Base-by-base conservation (phyloP, 129 eudicot species). In the Gnaphalium uliginosum region DNA sequence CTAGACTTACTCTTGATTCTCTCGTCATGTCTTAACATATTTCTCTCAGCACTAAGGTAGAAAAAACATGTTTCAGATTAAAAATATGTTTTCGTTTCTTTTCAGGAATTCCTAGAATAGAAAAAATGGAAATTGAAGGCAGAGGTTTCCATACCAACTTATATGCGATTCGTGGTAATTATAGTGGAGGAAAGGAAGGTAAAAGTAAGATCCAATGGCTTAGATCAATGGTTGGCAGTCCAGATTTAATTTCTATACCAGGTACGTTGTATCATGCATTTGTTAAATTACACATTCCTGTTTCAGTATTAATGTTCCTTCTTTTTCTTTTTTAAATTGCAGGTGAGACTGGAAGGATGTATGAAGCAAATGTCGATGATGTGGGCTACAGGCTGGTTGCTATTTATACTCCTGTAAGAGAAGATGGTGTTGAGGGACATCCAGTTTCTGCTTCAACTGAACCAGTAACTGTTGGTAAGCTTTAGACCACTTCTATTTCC, bases 311-410 rank as follows among this genome's bases (percentile, higher is more conserved):
- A 8, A 33, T 30, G 14, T 26, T n/a, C 0, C 0, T 21, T 46
- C 14, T 2, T 27, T 66, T 37, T 29, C 1, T 2, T 19, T 23
- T 21, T 77, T 19, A 48, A 66, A 50, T 76, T 86, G 74, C 80
- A 95, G 99, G 97, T 43, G 97, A 95, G 82, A 95, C 92, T 0
- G 99, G 99, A 75, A 95, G 96, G 77, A 95, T 95, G 99, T 95
- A 95, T 51, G 99, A 95, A 87, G 97, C 99, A 48, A 95, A 95
- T 82, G 99, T 95, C 63, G 97, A 95, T 85, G 99, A 95, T 51
- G 99, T 95, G 56, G 97, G 99, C 54, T 95, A 95, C 77, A 81
- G 99, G 81, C 83, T 95, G 81, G 99, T 95, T 33, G 99, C 90
- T n/a, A 73, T 95, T 35, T 95, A 91, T 85, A 91, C 99, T 19